These are phyloP conservation scores for Ambrosiella cleistominuta DNA, from an alignment of 2,329 filamentous ascomycete genomes.

Conservation along the genomic window DNA sequence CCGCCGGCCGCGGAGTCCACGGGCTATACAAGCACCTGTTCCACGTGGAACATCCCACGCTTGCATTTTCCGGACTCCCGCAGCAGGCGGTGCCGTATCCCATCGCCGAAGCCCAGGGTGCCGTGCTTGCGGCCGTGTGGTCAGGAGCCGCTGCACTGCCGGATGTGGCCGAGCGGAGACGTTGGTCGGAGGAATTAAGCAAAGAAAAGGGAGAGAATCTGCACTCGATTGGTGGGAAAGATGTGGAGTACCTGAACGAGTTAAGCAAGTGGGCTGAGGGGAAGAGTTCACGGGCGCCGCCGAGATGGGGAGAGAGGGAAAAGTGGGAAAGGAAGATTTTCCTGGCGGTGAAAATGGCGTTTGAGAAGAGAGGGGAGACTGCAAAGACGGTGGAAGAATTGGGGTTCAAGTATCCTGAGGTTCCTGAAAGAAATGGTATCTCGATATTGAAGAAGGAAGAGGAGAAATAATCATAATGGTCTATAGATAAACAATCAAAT, in stretches of 20 bases:
- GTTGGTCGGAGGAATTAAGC: constrained; percentile 50
- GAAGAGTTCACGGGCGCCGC: constrained; percentile 39
- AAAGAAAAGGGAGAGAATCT: constrained; percentile 25
- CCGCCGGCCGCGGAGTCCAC: constrained; percentile 50
- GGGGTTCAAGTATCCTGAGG: constrained; percentile 34
- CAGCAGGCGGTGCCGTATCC: constrained; percentile 83
- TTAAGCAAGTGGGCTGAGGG: constrained; percentile 43
- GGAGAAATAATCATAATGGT: not conserved
- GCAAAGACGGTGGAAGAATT: constrained; percentile 54
- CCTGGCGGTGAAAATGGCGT: constrained; percentile 52
- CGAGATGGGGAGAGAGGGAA: constrained; percentile 51
- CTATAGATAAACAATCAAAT: not conserved
- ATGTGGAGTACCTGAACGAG: constrained; percentile 53
- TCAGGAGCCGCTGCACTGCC: constrained; percentile 53
- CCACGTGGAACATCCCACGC: constrained; percentile 54
- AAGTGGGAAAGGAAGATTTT: constrained; percentile 57
- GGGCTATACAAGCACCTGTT: constrained; percentile 69
- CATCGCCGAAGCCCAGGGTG: constrained; percentile 59
- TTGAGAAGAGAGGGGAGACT: constrained; percentile 44
- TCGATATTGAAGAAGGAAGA: not conserved
- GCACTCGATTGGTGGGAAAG: constrained; percentile 37
- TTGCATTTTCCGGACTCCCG: constrained; percentile 59
- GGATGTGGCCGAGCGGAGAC: constrained; percentile 41
- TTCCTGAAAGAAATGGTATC: constrained; percentile 22
- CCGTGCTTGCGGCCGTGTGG: constrained; percentile 61